phyloP scores from a whole-genome alignment of 352 stramenopile species.

The Pseudoperonospora humuli region DNA sequence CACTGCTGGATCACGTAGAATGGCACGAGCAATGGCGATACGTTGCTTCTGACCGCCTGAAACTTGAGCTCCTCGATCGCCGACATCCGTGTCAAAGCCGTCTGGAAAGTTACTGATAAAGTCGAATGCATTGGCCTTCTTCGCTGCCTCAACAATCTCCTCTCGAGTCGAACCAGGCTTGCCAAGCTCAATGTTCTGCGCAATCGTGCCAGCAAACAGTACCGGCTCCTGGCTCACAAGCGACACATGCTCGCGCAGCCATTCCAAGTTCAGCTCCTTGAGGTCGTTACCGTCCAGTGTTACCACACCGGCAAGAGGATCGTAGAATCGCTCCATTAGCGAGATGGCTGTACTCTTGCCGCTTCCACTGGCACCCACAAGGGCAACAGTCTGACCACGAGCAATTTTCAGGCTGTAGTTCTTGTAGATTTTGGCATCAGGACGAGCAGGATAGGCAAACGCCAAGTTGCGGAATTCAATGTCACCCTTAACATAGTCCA shows the following conservation, averaged over 20 bases:
- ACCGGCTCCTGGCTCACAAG: slow-evolving; percentile 32
- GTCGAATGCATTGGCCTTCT: slow-evolving; percentile 32
- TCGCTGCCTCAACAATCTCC: slow-evolving; percentile 27
- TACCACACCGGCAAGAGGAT: slow-evolving; percentile 22
- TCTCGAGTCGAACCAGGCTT: slow-evolving; percentile 26
- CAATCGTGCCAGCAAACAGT: slow-evolving; percentile 29
- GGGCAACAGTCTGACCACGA: slow-evolving; percentile 28
- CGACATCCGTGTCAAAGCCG: slow-evolving; percentile 30
- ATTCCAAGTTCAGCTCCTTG: slow-evolving; percentile 28
- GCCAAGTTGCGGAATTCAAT: slow-evolving; percentile 29
- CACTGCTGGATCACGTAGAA: slow-evolving; percentile 25
- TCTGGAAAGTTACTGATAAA: slow-evolving; percentile 29
- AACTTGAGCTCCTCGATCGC: slow-evolving; percentile 27
- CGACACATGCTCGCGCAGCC: slow-evolving; percentile 27
- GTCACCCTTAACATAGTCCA: slow-evolving; percentile 22
- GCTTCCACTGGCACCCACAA: slow-evolving; percentile 27
- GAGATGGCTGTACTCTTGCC: slow-evolving; percentile 32
- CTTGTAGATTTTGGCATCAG: slow-evolving; percentile 33
- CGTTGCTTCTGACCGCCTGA: slow-evolving; percentile 32
- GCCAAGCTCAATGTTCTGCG: slow-evolving; percentile 29
- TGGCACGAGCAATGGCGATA: slow-evolving; percentile 29
- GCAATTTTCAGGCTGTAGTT: slow-evolving; percentile 28
- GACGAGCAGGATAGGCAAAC: slow-evolving; percentile 28
- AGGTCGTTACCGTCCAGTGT: slow-evolving; percentile 24
- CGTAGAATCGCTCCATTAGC: slow-evolving; percentile 29